phyloP scores from a whole-genome alignment of 176 grass and related monocot genomes.

The Phoenix dactylifera region DNA sequence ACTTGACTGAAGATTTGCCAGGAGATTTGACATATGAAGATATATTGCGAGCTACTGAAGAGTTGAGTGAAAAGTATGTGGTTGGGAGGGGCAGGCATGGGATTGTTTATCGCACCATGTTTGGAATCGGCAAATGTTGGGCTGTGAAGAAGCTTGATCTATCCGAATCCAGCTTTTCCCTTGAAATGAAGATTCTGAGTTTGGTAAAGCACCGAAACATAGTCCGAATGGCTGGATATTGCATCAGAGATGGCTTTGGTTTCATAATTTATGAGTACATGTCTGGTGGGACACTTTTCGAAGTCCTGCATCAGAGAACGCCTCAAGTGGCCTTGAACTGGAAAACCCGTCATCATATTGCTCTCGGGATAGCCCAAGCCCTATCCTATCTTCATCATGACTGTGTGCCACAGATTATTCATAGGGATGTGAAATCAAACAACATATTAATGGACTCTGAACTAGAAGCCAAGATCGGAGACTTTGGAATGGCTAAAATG shows the following conservation, averaged over 20 bases:
- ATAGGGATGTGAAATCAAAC: conserved; percentile 55
- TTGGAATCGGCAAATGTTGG: conserved; percentile 29
- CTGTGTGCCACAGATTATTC: conserved; percentile 44
- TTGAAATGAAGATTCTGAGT: conserved; percentile 47
- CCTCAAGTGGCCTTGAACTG: conserved; percentile 30
- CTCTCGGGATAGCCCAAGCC: conserved; percentile 28
- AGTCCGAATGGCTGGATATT: conserved; percentile 54
- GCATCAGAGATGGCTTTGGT: conserved; percentile 29
- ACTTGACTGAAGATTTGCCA: conserved; percentile 38
- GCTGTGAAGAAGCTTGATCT: conserved; percentile 49
- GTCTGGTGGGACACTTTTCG: conserved; percentile 30
- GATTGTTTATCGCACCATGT: conserved; percentile 32
- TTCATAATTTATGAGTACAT: conserved; percentile 46
- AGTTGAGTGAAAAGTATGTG: conserved; percentile 50
- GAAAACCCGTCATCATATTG: conserved; percentile 26
- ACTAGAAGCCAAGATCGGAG: conserved; percentile 45
- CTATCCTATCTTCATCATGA: conserved; percentile 70
- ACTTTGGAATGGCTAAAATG: conserved; percentile 54
- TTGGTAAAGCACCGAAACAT: conserved; percentile 51
- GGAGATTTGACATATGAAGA: conserved; percentile 35
- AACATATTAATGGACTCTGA: conserved; percentile 52
- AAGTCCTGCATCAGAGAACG: conserved; percentile 32
- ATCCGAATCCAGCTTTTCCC: conserved; percentile 26
- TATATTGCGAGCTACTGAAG: conserved; percentile 38
- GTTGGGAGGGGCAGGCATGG: conserved; percentile 47